Conservation (phyloP, 2,329 filamentous ascomycete genomes). For the Beauveria sp. region DNA sequence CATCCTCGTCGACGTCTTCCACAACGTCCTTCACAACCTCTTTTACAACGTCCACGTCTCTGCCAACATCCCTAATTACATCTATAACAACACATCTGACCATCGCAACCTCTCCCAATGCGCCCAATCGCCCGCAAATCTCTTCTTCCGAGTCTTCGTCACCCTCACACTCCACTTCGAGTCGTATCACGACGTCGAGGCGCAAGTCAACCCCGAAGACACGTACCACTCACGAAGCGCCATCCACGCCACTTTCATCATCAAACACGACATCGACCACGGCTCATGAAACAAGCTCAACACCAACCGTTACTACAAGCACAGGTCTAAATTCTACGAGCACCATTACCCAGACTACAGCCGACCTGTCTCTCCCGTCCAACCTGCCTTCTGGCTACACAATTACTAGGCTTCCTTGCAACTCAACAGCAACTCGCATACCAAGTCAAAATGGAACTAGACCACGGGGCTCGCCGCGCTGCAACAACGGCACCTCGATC, state of each 20-base stretch:
- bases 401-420: constrained; percentile 5
- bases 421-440: not conserved
- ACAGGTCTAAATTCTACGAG: not conserved
- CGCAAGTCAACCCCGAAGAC: not conserved
- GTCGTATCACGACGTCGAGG: not conserved
- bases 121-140: not conserved
- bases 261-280: not conserved
- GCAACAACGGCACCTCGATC: constrained; percentile 4
- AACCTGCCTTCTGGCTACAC: constrained; percentile 9
- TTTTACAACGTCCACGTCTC: no score
- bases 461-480: not conserved
- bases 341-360: not conserved
- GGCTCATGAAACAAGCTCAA: not conserved
- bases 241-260: not conserved
- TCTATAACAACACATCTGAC: not conserved
- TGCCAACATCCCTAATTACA: not conserved
- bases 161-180: not conserved
- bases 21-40: no score
- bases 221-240: not conserved
- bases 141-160: not conserved
- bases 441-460: not conserved
- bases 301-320: not conserved
- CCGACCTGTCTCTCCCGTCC: not conserved
- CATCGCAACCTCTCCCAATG: not conserved
- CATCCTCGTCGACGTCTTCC: not conserved